Conservation (phyloP, 2,329 filamentous ascomycete genomes). For the Sporothrix protearum region DNA sequence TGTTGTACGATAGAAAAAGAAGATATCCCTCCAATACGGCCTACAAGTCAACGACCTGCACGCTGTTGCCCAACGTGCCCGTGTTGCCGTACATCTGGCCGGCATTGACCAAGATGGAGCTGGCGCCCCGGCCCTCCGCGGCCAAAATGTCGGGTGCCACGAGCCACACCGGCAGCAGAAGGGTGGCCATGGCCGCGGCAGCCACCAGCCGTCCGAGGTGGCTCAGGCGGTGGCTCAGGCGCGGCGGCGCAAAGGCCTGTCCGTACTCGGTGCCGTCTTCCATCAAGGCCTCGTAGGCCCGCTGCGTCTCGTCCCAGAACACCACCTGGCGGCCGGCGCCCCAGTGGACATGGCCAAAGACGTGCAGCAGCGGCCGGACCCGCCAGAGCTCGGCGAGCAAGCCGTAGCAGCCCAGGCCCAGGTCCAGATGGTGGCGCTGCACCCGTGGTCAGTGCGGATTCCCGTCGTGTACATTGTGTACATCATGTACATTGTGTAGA, state of each 20-base stretch:
- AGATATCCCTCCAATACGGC: not conserved
- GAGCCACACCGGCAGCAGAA: slow-evolving; percentile 28
- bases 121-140: not conserved
- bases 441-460: not conserved
- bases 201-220: slow-evolving; percentile 48
- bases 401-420: slow-evolving; percentile 65
- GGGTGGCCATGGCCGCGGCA: slow-evolving; percentile 45
- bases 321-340: slow-evolving; percentile 66
- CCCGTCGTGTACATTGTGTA: too few relatives aligned
- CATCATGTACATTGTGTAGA: too few relatives aligned
- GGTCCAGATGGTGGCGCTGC: slow-evolving; percentile 64
- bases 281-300: slow-evolving; percentile 65
- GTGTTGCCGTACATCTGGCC: slow-evolving; percentile 54
- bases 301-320: slow-evolving; percentile 72
- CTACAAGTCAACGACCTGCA: slow-evolving; percentile 39
- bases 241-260: not conserved
- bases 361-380: slow-evolving; percentile 68
- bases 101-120: slow-evolving; percentile 52
- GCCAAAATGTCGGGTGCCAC: not conserved
- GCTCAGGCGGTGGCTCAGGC: slow-evolving; percentile 41
- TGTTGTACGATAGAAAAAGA: not conserved
- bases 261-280: slow-evolving; percentile 28
- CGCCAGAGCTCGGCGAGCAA: slow-evolving; percentile 71
- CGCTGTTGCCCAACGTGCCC: slow-evolving; percentile 44
- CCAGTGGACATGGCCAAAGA: slow-evolving; percentile 83